Base-by-base conservation (phyloP, 768 basidiomycete species). In the Myochromella boudieri region DNA sequence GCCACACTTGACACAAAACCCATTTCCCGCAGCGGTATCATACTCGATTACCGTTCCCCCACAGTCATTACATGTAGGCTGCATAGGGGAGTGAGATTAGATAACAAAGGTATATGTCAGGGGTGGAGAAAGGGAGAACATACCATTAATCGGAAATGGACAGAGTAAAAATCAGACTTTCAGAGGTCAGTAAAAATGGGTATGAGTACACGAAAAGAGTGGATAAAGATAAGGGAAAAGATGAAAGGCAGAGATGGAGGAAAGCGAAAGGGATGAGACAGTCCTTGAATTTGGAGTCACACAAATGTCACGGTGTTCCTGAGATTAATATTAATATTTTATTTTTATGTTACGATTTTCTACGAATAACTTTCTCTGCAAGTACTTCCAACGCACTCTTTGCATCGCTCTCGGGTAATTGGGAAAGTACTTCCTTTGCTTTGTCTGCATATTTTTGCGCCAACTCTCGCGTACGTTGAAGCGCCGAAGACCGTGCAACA, bases 21-120 rank as follows among this genome's bases (percentile, higher is more conserved):
- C 88, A 53, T 89, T 89, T 7, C 91, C 91, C 4, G 88, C 87
- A 10, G 88, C 83, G 25, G 83, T 71, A 65, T 91, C 87, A 62
- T 91, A 91, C 61, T 91, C 89, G 53, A 92, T 91, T 11, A 89
- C 84, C 0, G 84, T 85, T 4, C 88, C 89, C 31, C 87, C 87
- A 57, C 89, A 92, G 54, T 87, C 85, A 11, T 72, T 81, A 64
- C 87, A 91, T 34, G 80, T 72, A 15, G 82, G 76, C 84, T n/a
- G 44, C 28, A 31, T n/a, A 9, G 18, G 12, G 36, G 43, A 24
- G 18, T 32, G 33, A 42, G 52, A 49, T 56, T 50, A 53, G 48
- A 56, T 53, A 38, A 46, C 29, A 20, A 7, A 24, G 40, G 28
- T 34, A 7, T n/a, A n/a, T n/a, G n/a, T n/a, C n/a, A n/a, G n/a